Evolutionary conservation across 768 basidiomycete species (phyloP).

Genomic region (Mycena latifolia): DNA sequence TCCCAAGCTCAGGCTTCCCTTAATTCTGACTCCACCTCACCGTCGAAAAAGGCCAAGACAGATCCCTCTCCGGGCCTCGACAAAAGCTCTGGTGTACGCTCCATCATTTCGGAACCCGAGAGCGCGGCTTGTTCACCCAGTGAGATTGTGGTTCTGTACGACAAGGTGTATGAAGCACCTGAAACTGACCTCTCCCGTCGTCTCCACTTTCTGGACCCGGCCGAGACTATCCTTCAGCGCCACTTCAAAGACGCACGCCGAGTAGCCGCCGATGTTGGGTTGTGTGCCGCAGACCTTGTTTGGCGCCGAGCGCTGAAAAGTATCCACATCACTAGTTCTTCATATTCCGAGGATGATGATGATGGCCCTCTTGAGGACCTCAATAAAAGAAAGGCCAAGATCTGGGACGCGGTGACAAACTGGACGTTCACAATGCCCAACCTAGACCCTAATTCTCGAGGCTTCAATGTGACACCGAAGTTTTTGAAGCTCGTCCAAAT

Average conservation of each 20-base stretch:
- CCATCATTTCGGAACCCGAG: constrained; percentile 24
- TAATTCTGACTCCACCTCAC: constrained; percentile 9
- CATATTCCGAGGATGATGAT: constrained; percentile 50
- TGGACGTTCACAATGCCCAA: constrained; percentile 78
- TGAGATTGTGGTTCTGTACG: constrained; percentile 24
- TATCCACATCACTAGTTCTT: constrained; percentile 46
- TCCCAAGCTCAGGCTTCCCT: constrained; percentile 19
- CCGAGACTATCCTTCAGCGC: constrained; percentile 50
- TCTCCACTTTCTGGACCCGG: constrained; percentile 49
- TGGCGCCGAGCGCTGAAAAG: constrained; percentile 70
- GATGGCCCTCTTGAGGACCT: constrained; percentile 40
- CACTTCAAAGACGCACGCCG: constrained; percentile 62
- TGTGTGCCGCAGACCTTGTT: constrained; percentile 76
- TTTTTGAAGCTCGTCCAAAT: constrained; percentile 71
- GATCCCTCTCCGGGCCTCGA: neutral
- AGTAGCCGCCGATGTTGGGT: constrained; percentile 67
- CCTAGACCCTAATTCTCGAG: constrained; percentile 63
- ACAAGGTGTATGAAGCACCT: neutral
- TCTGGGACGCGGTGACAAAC: constrained; percentile 63
- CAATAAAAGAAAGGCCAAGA: constrained; percentile 39
- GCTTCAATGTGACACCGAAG: constrained; percentile 79
- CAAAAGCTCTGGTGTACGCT: no score
- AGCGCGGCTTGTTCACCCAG: constrained; percentile 7
- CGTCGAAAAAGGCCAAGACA: constrained; percentile 18
- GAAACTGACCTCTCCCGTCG: constrained; percentile 29